Percentiles rank a stretch among this genome's conserved stretches.
phyloP scores from a whole-genome alignment of 805 yeast species.

The Hanseniaspora singularis region DNA sequence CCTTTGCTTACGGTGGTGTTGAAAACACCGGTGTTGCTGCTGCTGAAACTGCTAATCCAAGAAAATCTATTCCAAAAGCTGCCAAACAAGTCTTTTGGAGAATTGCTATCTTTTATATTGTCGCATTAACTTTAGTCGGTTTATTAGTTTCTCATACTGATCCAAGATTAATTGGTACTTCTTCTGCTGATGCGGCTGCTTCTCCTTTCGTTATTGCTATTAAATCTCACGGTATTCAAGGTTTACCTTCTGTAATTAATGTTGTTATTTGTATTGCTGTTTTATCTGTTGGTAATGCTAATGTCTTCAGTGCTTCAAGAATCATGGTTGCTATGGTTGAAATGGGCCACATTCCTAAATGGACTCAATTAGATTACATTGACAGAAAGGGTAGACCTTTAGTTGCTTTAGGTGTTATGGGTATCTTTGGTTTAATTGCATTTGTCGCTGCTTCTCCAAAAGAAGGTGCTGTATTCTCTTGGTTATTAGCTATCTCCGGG shows the following conservation, averaged over 20 bases:
- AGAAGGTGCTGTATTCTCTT: constrained; percentile 39
- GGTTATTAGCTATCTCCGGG: constrained; percentile 45
- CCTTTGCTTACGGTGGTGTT: constrained; percentile 65
- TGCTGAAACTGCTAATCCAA: constrained; percentile 62
- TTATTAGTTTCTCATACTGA: constrained; percentile 56
- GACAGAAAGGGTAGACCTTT: constrained; percentile 73
- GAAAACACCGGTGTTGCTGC: constrained; percentile 68
- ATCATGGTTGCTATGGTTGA: constrained; percentile 57
- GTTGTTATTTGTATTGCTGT: constrained; percentile 57
- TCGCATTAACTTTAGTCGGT: constrained; percentile 45
- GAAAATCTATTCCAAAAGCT: constrained; percentile 56
- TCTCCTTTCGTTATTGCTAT: constrained; percentile 70
- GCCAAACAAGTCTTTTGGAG: constrained; percentile 79
- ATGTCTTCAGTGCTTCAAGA: constrained; percentile 59
- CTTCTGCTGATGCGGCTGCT: constrained; percentile 46
- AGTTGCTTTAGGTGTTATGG: constrained; percentile 45
- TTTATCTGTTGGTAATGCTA: constrained; percentile 52
- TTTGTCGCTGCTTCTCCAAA: constrained; percentile 41
- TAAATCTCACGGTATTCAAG: constrained; percentile 47
- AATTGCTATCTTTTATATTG: constrained; percentile 57
- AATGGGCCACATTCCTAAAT: constrained; percentile 57
- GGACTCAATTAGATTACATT: constrained; percentile 44
- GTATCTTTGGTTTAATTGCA: constrained; percentile 44
- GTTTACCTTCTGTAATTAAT: constrained; percentile 53
- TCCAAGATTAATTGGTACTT: constrained; percentile 36